Percentiles rank a stretch among this genome's conserved stretches.
Conservation (phyloP, 495 filamentous ascomycete genomes). For the Hypoxylon cercidicola region DNA sequence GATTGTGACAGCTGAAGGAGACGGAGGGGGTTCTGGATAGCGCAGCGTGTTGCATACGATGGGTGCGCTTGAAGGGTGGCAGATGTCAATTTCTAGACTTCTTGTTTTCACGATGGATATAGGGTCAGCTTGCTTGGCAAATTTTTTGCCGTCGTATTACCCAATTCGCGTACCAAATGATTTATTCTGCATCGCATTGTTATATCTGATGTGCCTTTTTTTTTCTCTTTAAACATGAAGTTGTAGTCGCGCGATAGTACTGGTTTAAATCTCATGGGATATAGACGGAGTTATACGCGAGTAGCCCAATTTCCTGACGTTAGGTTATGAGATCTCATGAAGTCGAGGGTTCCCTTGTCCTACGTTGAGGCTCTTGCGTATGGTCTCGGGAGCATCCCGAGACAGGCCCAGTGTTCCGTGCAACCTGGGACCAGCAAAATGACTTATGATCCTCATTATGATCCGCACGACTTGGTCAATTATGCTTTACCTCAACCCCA, state of each 20-base stretch:
- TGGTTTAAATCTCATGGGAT: background rate
- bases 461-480: too few relatives aligned
- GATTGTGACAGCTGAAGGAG: slow-evolving; percentile 6
- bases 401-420: slow-evolving; percentile 22
- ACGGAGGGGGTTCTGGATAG: background rate
- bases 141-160: slow-evolving; percentile 29
- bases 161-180: slow-evolving; percentile 19
- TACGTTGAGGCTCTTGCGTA: slow-evolving; percentile 27
- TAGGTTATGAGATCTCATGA: slow-evolving; percentile 5
- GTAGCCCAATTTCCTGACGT: background rate
- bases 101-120: slow-evolving; percentile 31
- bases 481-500: too few relatives aligned
- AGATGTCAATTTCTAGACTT: slow-evolving; percentile 19
- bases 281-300: background rate
- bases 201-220: background rate
- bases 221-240: too few relatives aligned
- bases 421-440: background rate
- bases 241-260: background rate
- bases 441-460: too few relatives aligned
- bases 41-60: slow-evolving; percentile 1
- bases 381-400: slow-evolving; percentile 30
- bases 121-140: slow-evolving; percentile 24
- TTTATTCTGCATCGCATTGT: slow-evolving; percentile 15
- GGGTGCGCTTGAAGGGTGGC: slow-evolving; percentile 5
- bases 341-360: background rate